Evolutionary conservation across 2,329 filamentous ascomycete genomes (phyloP).

Genomic region (Stachybotrys chartarum): DNA sequence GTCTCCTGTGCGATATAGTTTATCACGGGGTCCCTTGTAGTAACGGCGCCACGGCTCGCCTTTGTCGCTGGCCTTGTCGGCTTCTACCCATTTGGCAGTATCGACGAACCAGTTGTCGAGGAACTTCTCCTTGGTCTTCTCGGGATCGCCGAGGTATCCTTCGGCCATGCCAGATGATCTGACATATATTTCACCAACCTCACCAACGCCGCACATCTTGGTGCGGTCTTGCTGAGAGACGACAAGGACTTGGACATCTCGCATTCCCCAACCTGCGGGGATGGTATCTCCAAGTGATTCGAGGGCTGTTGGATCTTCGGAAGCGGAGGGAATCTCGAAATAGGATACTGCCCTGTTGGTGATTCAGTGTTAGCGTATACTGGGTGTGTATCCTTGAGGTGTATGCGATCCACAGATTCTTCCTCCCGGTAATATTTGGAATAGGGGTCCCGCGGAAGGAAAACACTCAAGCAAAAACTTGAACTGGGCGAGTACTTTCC

Average conservation of each 20-base stretch:
- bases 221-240: slow-evolving; percentile 62
- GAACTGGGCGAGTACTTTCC: too few species aligned
- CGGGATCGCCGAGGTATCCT: slow-evolving; percentile 58
- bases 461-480: too few species aligned
- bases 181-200: slow-evolving; percentile 79
- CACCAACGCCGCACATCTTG: slow-evolving; percentile 69
- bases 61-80: slow-evolving; percentile 47
- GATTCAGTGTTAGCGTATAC: slow-evolving; percentile 63
- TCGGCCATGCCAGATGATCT: slow-evolving; percentile 79
- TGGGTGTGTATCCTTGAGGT: too few species aligned
- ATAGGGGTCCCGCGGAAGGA: too few species aligned
- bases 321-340: slow-evolving; percentile 65
- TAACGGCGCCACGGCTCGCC: slow-evolving; percentile 70
- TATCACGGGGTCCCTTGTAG: slow-evolving; percentile 76
- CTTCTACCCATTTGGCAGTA: slow-evolving; percentile 58
- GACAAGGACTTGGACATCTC: slow-evolving; percentile 81
- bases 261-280: slow-evolving; percentile 79
- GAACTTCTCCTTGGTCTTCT: slow-evolving; percentile 68
- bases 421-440: too few species aligned
- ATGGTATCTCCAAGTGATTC: slow-evolving; percentile 58
- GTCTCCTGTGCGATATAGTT: slow-evolving; percentile 83
- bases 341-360: slow-evolving; percentile 76
- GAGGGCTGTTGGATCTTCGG: slow-evolving; percentile 47
- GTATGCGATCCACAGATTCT: too few species aligned
- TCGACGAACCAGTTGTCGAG: slow-evolving; percentile 82